phyloP scores from a whole-genome alignment of 768 basidiomycete species.

The Mycena vitilis region DNA sequence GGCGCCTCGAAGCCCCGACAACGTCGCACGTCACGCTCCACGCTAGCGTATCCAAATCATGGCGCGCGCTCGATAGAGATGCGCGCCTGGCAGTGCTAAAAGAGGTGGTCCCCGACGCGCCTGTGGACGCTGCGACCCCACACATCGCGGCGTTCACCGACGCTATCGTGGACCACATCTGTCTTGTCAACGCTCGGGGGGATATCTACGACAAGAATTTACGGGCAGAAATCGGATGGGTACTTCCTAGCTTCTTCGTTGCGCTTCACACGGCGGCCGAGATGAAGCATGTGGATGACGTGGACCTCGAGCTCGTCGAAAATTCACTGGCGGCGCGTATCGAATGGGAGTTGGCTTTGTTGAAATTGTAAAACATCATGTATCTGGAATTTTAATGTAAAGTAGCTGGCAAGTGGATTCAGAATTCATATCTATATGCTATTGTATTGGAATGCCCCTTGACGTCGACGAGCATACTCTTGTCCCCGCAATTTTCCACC shows the following conservation, averaged over 20 bases:
- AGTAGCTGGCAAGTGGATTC: no score
- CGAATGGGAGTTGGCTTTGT: slow-evolving; percentile 28
- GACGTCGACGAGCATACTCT: no score
- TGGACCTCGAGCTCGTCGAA: slow-evolving; percentile 29
- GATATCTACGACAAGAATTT: slow-evolving; percentile 23
- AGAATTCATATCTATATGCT: background rate
- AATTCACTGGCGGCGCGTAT: slow-evolving; percentile 29
- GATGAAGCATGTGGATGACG: slow-evolving; percentile 35
- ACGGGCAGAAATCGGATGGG: slow-evolving; percentile 22
- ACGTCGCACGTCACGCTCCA: slow-evolving; percentile 28
- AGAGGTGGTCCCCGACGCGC: slow-evolving; percentile 12
- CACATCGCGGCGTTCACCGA: slow-evolving; percentile 13
- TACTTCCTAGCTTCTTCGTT: slow-evolving; percentile 33
- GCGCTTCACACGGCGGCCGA: slow-evolving; percentile 31
- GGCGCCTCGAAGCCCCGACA: slow-evolving; percentile 32
- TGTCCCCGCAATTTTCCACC: no score
- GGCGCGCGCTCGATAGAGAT: slow-evolving; percentile 29
- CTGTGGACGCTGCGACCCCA: slow-evolving; percentile 6
- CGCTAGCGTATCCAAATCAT: slow-evolving; percentile 31
- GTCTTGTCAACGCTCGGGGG: slow-evolving; percentile 25
- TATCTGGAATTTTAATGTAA: no score
- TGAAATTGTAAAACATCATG: slow-evolving; percentile 2
- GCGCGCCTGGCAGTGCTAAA: slow-evolving; percentile 13
- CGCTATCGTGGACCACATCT: slow-evolving; percentile 21
- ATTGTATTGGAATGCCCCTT: slow-evolving; percentile 57